phyloP scores from a whole-genome alignment of 202 grass and related monocot genomes.

The Saccharum hybrid region DNA sequence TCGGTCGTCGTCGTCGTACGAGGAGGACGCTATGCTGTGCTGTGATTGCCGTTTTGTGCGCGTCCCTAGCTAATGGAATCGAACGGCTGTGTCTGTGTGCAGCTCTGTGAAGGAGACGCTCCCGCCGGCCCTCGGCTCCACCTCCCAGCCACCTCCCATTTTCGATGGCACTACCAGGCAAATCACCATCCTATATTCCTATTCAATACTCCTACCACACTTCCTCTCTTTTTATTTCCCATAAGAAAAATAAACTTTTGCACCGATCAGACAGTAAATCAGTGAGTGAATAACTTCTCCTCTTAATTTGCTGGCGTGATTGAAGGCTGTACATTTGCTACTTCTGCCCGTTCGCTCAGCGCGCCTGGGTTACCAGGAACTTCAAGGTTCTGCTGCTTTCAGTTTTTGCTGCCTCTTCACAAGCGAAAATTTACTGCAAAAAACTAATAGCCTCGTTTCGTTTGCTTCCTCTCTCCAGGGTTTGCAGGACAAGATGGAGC shows the following conservation, averaged over 20 bases:
- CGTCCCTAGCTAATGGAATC: neutral
- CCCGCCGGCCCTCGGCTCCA: slow-evolving; percentile 54
- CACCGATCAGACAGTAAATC: neutral
- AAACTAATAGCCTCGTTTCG: neutral
- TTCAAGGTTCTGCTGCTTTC: slow-evolving; percentile 47
- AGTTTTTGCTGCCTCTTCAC: neutral
- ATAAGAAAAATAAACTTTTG: neutral
- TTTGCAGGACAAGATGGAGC: slow-evolving; percentile 71
- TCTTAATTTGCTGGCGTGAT: neutral
- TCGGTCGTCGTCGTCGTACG: neutral
- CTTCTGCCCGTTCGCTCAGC: slow-evolving; percentile 62
- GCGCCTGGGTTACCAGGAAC: slow-evolving; percentile 62
- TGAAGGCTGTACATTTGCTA: slow-evolving; percentile 52
- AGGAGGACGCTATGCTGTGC: neutral
- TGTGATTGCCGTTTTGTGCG: neutral
- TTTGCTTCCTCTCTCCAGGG: slow-evolving; percentile 48
- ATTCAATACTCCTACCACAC: neutral
- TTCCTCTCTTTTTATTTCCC: neutral
- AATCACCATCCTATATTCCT: neutral
- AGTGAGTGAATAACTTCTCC: neutral
- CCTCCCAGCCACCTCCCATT: slow-evolving; percentile 56
- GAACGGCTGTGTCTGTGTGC: neutral
- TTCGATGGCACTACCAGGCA: slow-evolving; percentile 87
- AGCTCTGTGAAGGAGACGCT: slow-evolving; percentile 53
- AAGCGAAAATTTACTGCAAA: neutral